Percentiles rank a stretch among this genome's conserved stretches.
phyloP scores from a whole-genome alignment of 169 alveolate genomes.

The Theileria sp. region DNA sequence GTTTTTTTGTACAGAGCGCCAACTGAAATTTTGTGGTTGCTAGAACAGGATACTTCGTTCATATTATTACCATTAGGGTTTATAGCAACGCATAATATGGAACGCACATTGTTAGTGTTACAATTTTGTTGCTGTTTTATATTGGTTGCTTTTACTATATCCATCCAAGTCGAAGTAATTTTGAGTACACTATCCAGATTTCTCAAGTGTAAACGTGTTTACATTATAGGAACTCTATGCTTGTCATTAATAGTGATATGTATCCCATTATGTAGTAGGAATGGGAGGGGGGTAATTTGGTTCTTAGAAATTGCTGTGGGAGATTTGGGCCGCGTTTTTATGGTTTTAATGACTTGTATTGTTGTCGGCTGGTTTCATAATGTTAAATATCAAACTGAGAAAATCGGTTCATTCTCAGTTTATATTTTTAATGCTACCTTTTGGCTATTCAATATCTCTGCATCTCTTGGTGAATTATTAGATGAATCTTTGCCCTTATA shows the following conservation, averaged over 20 bases:
- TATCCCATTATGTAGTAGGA: slow-evolving; percentile 42
- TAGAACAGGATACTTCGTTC: slow-evolving; percentile 59
- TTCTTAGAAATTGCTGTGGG: slow-evolving; percentile 72
- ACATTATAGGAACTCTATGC: slow-evolving; percentile 35
- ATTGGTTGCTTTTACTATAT: slow-evolving; percentile 65
- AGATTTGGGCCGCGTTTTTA: slow-evolving; percentile 72
- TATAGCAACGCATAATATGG: slow-evolving; percentile 44
- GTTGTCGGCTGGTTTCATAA: slow-evolving; percentile 66
- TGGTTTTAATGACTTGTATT: slow-evolving; percentile 59
- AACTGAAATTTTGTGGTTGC: slow-evolving; percentile 49
- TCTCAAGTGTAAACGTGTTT: slow-evolving; percentile 23
- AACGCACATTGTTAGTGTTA: slow-evolving; percentile 71
- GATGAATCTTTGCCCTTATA: slow-evolving; percentile 41
- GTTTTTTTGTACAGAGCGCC: slow-evolving; percentile 22
- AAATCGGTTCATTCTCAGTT: slow-evolving; percentile 32
- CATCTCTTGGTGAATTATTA: slow-evolving; percentile 37
- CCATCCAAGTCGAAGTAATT: slow-evolving; percentile 74
- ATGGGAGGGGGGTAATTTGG: slow-evolving; percentile 70
- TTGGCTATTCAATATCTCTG: slow-evolving; percentile 47
- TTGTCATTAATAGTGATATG: slow-evolving; percentile 50
- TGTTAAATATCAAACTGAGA: slow-evolving; percentile 29
- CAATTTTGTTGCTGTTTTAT: slow-evolving; percentile 72
- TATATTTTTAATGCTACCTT: slow-evolving; percentile 48
- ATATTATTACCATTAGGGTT: slow-evolving; percentile 60
- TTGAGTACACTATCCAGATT: slow-evolving; percentile 57